A percentile compares a stretch with the other conserved stretches of the same genome.
Conservation (phyloP, 78 protist species). For the Chrysochromulina tobinii region DNA sequence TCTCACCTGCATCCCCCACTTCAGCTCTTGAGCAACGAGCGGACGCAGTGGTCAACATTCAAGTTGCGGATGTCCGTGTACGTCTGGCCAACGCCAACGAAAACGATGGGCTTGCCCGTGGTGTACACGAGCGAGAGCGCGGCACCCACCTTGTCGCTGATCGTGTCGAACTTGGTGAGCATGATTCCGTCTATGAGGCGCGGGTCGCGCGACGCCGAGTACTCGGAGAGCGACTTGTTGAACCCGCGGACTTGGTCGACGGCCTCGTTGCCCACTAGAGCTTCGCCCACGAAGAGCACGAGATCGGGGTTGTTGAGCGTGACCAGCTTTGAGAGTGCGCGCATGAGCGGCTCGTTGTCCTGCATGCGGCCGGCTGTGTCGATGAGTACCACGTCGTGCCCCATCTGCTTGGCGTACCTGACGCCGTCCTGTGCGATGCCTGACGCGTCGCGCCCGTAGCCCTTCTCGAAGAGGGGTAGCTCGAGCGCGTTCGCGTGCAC, state of each 20-base stretch:
- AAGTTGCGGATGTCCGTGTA: constrained; percentile 38
- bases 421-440: constrained; percentile 88
- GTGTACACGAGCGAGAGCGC: constrained; percentile 97
- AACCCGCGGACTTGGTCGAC: constrained; percentile 96
- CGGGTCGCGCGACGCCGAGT: constrained; percentile 1
- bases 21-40: not conserved
- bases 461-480: constrained; percentile 34
- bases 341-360: constrained; percentile 96
- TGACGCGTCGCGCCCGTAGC: constrained; percentile 92
- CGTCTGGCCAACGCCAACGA: constrained; percentile 97
- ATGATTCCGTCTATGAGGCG: constrained; percentile 97
- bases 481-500: constrained; percentile 73
- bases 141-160: constrained; percentile 99
- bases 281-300: constrained; percentile 99
- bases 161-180: constrained; percentile 98
- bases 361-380: constrained; percentile 99
- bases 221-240: constrained; percentile 78
- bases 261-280: constrained; percentile 99
- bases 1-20: too few species aligned
- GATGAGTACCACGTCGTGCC: constrained; percentile 71
- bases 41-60: constrained; percentile 18
- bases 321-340: constrained; percentile 81
- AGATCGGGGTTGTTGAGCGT: constrained; percentile 83
- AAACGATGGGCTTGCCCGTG: constrained; percentile 95
- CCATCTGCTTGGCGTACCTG: not conserved